Evolutionary conservation across 148 eudicot genomes (phyloP).

Genomic region (Nepenthes mirabilis): DNA sequence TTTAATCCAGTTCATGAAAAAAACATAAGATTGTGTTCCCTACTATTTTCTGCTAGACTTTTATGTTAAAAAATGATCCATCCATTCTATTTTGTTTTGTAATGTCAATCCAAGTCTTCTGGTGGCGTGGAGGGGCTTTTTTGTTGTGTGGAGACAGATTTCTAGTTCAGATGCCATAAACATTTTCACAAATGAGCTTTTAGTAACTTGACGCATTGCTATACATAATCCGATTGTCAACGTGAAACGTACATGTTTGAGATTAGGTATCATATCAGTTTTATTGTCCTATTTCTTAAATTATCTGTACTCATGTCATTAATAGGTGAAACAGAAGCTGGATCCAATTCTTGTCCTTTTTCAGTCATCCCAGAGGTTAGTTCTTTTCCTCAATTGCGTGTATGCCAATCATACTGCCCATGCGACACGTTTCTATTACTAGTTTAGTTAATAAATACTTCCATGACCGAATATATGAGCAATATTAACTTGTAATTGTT

Average conservation of each 20-base stretch:
- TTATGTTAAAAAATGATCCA: too few relatives aligned
- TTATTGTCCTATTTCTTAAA: neutral
- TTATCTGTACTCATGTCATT: neutral
- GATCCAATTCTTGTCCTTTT: slow-evolving; percentile 15
- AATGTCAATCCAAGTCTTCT: too few relatives aligned
- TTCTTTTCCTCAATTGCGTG: slow-evolving; percentile 1
- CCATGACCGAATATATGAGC: neutral
- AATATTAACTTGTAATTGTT: too few relatives aligned
- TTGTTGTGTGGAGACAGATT: too few relatives aligned
- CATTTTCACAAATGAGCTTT: neutral
- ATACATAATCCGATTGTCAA: neutral
- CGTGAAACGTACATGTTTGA: neutral
- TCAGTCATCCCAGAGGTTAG: slow-evolving; percentile 42
- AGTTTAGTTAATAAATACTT: neutral
- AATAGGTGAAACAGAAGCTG: slow-evolving; percentile 65
- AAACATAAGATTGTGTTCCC: too few relatives aligned
- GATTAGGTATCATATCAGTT: too few relatives aligned
- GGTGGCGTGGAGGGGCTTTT: too few relatives aligned
- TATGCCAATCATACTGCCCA: neutral
- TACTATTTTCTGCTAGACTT: too few relatives aligned
- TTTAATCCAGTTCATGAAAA: too few relatives aligned
- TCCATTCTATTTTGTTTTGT: too few relatives aligned
- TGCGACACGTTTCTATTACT: neutral
- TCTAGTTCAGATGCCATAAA: neutral
- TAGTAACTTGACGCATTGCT: neutral